A percentile compares a stretch with the other conserved stretches of the same genome.
Conservation (phyloP, 768 basidiomycete genomes). For the Mycena amicta region DNA sequence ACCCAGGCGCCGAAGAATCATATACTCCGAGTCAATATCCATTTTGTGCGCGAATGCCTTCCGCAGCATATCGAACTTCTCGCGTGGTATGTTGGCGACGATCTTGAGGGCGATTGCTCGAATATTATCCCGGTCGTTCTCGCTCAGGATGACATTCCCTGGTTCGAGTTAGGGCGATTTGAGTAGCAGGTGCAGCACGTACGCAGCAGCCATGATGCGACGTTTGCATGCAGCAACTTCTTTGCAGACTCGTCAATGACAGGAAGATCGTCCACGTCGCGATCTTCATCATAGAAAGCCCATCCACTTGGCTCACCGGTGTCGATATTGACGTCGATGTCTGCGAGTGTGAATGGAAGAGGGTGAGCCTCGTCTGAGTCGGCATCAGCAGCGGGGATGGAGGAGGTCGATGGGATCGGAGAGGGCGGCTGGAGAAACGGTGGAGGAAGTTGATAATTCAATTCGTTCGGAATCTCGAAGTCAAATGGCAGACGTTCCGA, state of each 20-base stretch:
- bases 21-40: constrained; percentile 28
- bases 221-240: background rate
- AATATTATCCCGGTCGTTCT: constrained; percentile 31
- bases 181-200: background rate
- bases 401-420: no score
- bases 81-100: constrained; percentile 27
- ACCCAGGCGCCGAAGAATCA: constrained; percentile 26
- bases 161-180: background rate
- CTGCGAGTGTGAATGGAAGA: no score
- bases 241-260: background rate
- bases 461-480: no score
- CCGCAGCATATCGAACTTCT: constrained; percentile 30
- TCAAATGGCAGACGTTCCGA: no score
- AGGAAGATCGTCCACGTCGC: background rate
- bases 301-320: no score
- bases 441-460: no score
- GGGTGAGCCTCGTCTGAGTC: no score
- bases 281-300: background rate
- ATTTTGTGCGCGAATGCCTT: constrained; percentile 27
- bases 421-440: no score
- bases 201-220: background rate
- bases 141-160: constrained; percentile 25
- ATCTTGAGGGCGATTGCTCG: constrained; percentile 28
- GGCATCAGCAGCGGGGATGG: no score
- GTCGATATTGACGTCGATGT: no score